Evolutionary conservation across 768 basidiomycete species (phyloP), one percentile per base, ranked within the genome.

Genomic region (Postia placenta): DNA sequence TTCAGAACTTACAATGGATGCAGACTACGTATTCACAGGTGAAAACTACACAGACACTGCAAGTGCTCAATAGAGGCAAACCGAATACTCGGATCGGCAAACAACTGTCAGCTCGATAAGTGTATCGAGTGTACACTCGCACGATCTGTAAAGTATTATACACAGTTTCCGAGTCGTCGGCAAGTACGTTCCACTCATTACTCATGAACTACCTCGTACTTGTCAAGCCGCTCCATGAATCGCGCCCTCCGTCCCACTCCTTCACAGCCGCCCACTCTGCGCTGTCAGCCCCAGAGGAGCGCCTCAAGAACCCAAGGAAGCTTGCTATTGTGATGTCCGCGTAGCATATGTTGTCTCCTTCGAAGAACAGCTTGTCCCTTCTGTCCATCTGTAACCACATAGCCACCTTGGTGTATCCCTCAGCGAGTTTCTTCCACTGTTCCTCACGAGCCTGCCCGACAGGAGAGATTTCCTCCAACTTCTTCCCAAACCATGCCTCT

Each of bases 211-310:
- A 47, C 38, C n/a, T 54, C 64, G 41, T 69, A 73, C 42, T 62
- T 57, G 30, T 65, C 55, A 38, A 74, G 55, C 15, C 51, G 52
- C 15, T 57, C 56, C 37, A 69, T 23, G 35, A 69, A 58, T 19
- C 56, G 59, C 11, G 52, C 65, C 74, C 73, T 5, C 53, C 58
- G 38, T 76, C 59, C 68, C 68, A 74, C 6, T 50, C 54, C 37
- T 57, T 49, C 1, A 71, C 51, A 7, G 61, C 60, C 35, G 57
- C 54, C 72, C 71, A 74, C 43, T 55, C 52, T 26, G 60, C 52
- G 22, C 60, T 62, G 2, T 60, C 60, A 40, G 52, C 61, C 1
- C 55, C 67, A 11, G 62, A 40, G 4, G 59, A 55, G 11, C 47
- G 15, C 53, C 58, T 67, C 42, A 67, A 53, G 69, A 72, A 74